These are phyloP conservation scores for Pseudogymnoascus destructans DNA, from an alignment of 2,329 filamentous ascomycete genomes.

Conservation along the genomic window DNA sequence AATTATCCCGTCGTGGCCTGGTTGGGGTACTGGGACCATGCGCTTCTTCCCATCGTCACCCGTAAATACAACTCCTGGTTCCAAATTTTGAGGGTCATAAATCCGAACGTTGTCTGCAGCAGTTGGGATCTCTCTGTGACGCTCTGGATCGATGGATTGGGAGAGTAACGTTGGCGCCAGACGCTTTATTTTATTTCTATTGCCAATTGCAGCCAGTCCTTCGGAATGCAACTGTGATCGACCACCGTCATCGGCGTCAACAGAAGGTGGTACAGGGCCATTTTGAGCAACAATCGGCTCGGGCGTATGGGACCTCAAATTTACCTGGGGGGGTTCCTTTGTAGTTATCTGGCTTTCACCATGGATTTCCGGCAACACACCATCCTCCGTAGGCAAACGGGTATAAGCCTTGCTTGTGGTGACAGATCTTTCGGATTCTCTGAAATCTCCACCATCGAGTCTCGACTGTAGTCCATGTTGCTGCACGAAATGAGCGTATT, in stretches of 20 bases:
- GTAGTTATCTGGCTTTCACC: not conserved
- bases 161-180: conserved; percentile 24
- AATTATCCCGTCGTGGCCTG: not conserved
- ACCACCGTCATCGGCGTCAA: not conserved
- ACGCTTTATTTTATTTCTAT: conserved; percentile 25
- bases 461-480: not conserved
- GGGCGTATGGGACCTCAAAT: not conserved
- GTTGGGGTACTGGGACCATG: conserved; percentile 9
- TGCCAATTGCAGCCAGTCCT: not conserved
- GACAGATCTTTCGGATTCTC: conserved; percentile 2
- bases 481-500: not conserved
- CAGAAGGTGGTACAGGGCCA: not conserved
- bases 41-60: conserved; percentile 18
- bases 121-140: conserved; percentile 18
- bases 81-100: conserved; percentile 11
- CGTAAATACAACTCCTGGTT: conserved; percentile 16
- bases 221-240: not conserved
- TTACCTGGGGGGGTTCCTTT: not conserved
- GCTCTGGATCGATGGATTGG: conserved; percentile 15
- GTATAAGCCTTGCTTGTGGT: not conserved
- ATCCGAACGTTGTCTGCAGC: conserved; percentile 17
- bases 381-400: not conserved
- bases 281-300: not conserved
- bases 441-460: not conserved
- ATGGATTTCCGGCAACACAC: not conserved